Percentiles rank a stretch among this genome's conserved stretches.
These are phyloP conservation scores for Thielaviopsis ethacetica DNA, from an alignment of 2,329 filamentous ascomycete genomes.

Conservation along the genomic window DNA sequence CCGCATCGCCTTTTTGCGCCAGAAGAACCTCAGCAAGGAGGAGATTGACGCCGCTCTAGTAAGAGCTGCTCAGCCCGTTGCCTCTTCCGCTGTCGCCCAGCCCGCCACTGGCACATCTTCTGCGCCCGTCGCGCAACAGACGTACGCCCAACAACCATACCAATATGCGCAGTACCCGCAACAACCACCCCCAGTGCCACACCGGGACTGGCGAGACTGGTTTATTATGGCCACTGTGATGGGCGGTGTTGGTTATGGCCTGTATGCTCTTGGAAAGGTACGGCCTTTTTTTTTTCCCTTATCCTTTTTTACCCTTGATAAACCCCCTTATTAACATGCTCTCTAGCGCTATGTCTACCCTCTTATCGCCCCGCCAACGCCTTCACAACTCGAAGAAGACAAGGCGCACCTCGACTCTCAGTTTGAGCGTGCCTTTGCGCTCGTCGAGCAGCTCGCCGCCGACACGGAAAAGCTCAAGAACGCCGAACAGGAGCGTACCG, in stretches of 20 bases:
- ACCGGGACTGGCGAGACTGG: constrained; percentile 93
- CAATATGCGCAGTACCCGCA: constrained; percentile 31
- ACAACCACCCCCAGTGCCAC: constrained; percentile 44
- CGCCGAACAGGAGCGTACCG: constrained; percentile 69
- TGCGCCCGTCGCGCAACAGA: constrained; percentile 22
- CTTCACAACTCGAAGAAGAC: constrained; percentile 84
- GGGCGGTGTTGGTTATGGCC: constrained; percentile 72
- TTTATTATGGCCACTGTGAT: constrained; percentile 98
- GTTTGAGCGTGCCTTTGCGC: constrained; percentile 78
- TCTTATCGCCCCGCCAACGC: constrained; percentile 81
- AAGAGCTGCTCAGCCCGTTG: constrained; percentile 54
- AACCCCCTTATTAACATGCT: not conserved
- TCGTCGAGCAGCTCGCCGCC: constrained; percentile 80
- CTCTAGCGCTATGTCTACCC: constrained; percentile 73
- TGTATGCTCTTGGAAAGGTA: constrained; percentile 79
- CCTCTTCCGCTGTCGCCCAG: constrained; percentile 55
- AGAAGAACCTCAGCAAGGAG: constrained; percentile 93
- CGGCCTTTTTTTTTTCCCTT: constrained; percentile 4
- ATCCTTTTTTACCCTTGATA: not conserved
- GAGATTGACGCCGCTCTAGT: constrained; percentile 77
- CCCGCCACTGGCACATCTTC: constrained; percentile 24
- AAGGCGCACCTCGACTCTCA: constrained; percentile 85
- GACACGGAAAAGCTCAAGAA: constrained; percentile 81
- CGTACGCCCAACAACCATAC: constrained; percentile 25
- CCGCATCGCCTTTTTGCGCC: constrained; percentile 79